Base-by-base conservation (phyloP, 306 rosid genomes). In the Rosa multiflora region DNA sequence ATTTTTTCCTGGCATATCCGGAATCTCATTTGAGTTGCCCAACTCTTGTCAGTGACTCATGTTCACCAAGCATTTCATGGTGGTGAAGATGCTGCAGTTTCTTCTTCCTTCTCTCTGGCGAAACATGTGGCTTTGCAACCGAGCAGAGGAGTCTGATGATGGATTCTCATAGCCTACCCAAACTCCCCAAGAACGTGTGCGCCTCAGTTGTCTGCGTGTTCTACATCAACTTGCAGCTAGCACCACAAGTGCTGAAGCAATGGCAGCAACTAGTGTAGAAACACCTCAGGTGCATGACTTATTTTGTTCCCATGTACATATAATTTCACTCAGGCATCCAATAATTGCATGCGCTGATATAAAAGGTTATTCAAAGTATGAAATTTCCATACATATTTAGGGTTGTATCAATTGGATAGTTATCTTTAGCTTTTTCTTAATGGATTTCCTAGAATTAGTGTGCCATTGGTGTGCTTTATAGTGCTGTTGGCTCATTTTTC, bases 11-110 rank as follows among this genome's bases (percentile, higher is more conserved):
- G 78, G 96, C 99, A 37, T 95, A 95, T 88, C 99, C 99, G 62
- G 99, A 95, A 95, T 88, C 91, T 95, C 75, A 89, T 90, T 83
- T 89, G 96, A 47, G 93, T 95, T 72, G 89, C 96, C 53, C 97
- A 88, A 84, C 96, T 95, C 68, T 93, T 93, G 86, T 88, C 99
- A 17, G 88, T 89, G 75, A 95, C 99, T 73, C 99, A 95, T 86
- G 98, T 93, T 70, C 94, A 95, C 83, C 99, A 95, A 91, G 99
- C 99, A 76, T 95, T 95, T 88, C 99, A 95, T 90, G 99, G 99
- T 44, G 99, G 99, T 5, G 99, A 93, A 87, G 99, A 95, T 83
- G 99, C 99, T 80, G 98, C 99, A 66, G 91, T 95, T 82, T 95
- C 99, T 29, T 69, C 91, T 73, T 95, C 99, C 80, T 78, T 95